Conservation (phyloP, 148 eudicot genomes). For the Chenopodium album region DNA sequence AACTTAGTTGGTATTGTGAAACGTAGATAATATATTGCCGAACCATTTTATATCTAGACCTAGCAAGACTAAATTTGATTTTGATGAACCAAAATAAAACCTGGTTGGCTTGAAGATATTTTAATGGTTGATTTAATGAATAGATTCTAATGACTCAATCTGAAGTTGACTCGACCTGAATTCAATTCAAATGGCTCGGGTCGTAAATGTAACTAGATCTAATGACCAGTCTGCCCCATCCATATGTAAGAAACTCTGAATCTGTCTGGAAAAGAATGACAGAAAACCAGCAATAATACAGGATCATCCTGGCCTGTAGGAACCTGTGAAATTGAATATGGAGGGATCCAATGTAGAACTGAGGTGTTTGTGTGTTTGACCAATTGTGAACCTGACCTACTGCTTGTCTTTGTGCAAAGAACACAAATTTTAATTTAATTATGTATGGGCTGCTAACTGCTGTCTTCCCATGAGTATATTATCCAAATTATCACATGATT, state of each 20-base stretch:
- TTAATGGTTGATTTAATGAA: no score
- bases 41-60: background rate
- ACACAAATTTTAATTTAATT: background rate
- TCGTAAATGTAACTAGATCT: no score
- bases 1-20: background rate
- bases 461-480: background rate
- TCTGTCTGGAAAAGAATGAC: background rate
- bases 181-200: background rate
- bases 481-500: constrained; percentile 4
- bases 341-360: constrained; percentile 13
- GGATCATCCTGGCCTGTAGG: background rate
- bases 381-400: background rate
- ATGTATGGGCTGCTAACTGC: background rate
- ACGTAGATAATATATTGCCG: no score
- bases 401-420: background rate
- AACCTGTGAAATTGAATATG: background rate
- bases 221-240: background rate
- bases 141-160: no score
- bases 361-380: background rate
- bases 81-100: no score
- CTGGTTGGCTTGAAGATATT: no score
- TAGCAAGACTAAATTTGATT: background rate
- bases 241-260: background rate
- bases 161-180: background rate
- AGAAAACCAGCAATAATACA: background rate